These are phyloP conservation scores for Alternaria metachromatica DNA, from an alignment of 2,329 filamentous ascomycete genomes.

Conservation along the genomic window DNA sequence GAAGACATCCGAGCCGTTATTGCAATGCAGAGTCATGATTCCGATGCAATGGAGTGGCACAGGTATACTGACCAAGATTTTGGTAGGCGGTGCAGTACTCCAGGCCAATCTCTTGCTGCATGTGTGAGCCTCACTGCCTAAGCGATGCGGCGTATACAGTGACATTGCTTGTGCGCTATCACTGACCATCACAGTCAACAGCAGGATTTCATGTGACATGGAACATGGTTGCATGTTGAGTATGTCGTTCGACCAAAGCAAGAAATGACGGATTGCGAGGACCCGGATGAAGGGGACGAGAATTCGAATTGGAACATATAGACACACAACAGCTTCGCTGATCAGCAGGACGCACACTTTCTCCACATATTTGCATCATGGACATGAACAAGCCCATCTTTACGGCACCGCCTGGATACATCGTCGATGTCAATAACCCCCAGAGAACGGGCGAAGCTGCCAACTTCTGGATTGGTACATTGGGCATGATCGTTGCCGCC, in stretches of 20 bases:
- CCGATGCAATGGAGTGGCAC: background rate
- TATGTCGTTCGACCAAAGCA: background rate
- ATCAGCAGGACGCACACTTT: background rate
- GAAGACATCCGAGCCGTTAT: constrained; percentile 1
- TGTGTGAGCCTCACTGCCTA: background rate
- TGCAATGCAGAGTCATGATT: background rate
- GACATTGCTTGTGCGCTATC: background rate
- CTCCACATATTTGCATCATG: background rate
- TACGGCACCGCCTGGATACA: constrained; percentile 33
- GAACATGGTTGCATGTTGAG: background rate
- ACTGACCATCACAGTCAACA: background rate
- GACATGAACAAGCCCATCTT: constrained; percentile 20
- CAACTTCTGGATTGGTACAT: constrained; percentile 25
- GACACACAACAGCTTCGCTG: background rate
- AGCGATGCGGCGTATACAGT: background rate
- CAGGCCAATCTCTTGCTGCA: background rate
- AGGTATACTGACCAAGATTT: background rate
- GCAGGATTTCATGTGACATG: background rate
- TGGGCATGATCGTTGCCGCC: constrained; percentile 30
- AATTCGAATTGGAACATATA: background rate
- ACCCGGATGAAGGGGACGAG: background rate
- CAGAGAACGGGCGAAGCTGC: constrained; percentile 15
- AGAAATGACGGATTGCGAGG: background rate
- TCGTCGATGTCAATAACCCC: constrained; percentile 36
- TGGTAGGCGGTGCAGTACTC: background rate